These are phyloP conservation scores for Phialocephala subalpina DNA, from an alignment of 2,329 filamentous ascomycete species.

Conservation along the genomic window DNA sequence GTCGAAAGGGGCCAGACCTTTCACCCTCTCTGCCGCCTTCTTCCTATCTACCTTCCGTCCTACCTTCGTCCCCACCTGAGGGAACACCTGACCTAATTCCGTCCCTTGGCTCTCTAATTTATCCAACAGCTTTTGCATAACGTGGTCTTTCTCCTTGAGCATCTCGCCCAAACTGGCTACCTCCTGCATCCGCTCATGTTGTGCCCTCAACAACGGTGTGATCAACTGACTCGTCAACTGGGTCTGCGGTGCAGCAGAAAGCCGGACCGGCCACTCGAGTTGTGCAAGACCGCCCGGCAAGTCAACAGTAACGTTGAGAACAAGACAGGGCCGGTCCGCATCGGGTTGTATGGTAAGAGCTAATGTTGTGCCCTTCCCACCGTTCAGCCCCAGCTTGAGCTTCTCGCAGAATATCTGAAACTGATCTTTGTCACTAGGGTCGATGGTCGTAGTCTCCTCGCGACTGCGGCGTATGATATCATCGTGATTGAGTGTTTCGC, in stretches of 20 bases:
- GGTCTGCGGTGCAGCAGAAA: constrained; percentile 50
- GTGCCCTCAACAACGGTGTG: constrained; percentile 54
- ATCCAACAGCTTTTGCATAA: constrained; percentile 61
- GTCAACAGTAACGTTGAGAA: constrained; percentile 59
- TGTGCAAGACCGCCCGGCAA: constrained; percentile 69
- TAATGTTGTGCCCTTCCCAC: constrained; percentile 53
- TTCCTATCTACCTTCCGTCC: constrained; percentile 50
- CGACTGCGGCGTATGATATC: constrained; percentile 69
- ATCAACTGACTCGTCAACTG: constrained; percentile 55
- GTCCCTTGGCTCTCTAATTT: constrained; percentile 59
- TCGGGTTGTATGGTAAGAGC: constrained; percentile 52
- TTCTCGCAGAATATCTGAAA: constrained; percentile 72
- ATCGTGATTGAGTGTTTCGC: constrained; percentile 67
- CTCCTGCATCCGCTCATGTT: constrained; percentile 52
- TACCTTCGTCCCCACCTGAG: constrained; percentile 46
- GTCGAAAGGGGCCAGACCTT: constrained; percentile 57
- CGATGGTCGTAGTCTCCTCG: constrained; percentile 72
- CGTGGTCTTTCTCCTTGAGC: constrained; percentile 60
- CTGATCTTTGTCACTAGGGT: constrained; percentile 71
- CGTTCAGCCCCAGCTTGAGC: constrained; percentile 58
- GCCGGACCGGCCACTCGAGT: constrained; percentile 70
- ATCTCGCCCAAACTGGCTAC: constrained; percentile 52
- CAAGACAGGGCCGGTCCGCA: constrained; percentile 46
- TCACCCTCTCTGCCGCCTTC: constrained; percentile 47
- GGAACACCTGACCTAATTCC: constrained; percentile 60